A percentile compares a stretch with the other conserved stretches of the same genome.
Evolutionary conservation across 805 yeast species (phyloP).

Genomic region (Saccharomycopsis fibuligera): DNA sequence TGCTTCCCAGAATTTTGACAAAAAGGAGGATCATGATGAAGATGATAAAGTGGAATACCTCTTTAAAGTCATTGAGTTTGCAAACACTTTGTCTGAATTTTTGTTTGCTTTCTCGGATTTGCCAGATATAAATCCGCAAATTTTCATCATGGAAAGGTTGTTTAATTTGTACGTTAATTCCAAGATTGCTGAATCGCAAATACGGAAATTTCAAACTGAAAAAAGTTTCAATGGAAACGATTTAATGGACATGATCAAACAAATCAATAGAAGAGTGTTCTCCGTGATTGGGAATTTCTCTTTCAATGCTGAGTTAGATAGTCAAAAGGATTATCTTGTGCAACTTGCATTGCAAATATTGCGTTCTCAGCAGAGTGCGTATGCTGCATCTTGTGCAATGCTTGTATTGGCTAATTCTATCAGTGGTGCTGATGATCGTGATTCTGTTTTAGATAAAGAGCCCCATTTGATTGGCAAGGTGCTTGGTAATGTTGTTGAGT

Average conservation of each 20-base stretch:
- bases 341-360: not conserved
- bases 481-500: not conserved
- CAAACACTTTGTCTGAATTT: not conserved
- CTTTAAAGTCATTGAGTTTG: too few relatives aligned
- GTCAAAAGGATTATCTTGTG: conserved; percentile 6
- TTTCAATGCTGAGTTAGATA: conserved; percentile 6
- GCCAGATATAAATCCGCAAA: conserved; percentile 1
- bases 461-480: conserved; percentile 9
- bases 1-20: too few relatives aligned
- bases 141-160: not conserved
- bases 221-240: not conserved
- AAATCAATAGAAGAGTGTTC: conserved; percentile 15
- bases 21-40: too few relatives aligned
- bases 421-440: conserved; percentile 7
- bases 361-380: not conserved
- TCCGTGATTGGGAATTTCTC: conserved; percentile 17
- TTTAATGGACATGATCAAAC: conserved; percentile 4
- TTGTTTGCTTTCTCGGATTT: conserved; percentile 2
- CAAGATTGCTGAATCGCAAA: not conserved
- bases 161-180: not conserved
- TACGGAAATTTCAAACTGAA: not conserved
- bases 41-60: too few relatives aligned
- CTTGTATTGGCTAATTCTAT: conserved; percentile 18
- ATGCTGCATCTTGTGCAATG: conserved; percentile 9
- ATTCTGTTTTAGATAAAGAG: not conserved